phyloP scores from a whole-genome alignment of 768 basidiomycete genomes.

The Amanita rubescens region DNA sequence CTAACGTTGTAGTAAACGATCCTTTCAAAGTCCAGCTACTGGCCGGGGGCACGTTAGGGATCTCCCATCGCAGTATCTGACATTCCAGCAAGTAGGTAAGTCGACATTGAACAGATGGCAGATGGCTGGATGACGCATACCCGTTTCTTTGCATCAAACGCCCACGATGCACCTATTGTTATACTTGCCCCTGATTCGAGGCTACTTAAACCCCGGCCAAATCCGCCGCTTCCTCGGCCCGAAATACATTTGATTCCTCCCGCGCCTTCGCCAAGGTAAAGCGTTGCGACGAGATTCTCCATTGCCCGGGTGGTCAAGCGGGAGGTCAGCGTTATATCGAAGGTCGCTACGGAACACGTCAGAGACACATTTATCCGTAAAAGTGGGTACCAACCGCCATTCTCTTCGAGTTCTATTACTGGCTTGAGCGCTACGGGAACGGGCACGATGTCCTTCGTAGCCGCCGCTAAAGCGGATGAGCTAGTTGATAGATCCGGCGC shows the following conservation, averaged over 20 bases:
- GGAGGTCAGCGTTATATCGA: constrained; percentile 58
- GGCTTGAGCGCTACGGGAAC: constrained; percentile 46
- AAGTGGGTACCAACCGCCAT: constrained; percentile 26
- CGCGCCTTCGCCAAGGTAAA: constrained; percentile 71
- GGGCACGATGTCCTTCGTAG: constrained; percentile 38
- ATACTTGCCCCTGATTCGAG: constrained; percentile 24
- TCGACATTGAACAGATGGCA: neutral
- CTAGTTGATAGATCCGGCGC: constrained; percentile 15
- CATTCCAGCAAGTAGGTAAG: neutral
- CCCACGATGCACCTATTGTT: constrained; percentile 58
- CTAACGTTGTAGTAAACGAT: constrained; percentile 62
- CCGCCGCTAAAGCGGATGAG: constrained; percentile 14
- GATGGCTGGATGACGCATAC: constrained; percentile 34
- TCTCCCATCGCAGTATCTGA: constrained; percentile 75
- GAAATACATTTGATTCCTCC: constrained; percentile 66
- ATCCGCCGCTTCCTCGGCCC: constrained; percentile 46
- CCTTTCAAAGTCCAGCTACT: constrained; percentile 70
- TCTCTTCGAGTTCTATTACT: constrained; percentile 35
- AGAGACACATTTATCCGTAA: neutral
- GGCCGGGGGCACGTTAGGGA: constrained; percentile 58
- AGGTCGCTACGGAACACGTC: constrained; percentile 34
- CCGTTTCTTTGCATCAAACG: constrained; percentile 64
- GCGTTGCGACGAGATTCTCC: constrained; percentile 63
- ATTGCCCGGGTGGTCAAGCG: constrained; percentile 56
- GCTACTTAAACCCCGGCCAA: constrained; percentile 27